Evolutionary conservation across 2,329 filamentous ascomycete species (phyloP), one percentile per base, ranked within the genome.

Genomic region (Claviceps sp.): DNA sequence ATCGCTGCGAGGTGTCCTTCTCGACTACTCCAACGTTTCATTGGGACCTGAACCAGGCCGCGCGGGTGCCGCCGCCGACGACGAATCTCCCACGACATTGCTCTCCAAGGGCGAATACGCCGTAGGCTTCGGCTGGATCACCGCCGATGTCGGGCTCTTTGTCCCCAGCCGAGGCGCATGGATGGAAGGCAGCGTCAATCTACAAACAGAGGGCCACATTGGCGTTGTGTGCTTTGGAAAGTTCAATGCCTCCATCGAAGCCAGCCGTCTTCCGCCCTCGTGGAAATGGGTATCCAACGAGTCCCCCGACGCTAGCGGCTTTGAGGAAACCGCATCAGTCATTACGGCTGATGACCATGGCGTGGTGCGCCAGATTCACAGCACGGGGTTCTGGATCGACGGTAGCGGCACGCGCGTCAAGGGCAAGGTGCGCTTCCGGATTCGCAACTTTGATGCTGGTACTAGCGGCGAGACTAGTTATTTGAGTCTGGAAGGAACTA

Each of bases 191-290:
- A 83, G 77, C 58, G 78, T 96, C 52, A 93, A 91, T 61, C 74
- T 96, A 34, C 88, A 95, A 64, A 91, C 85, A 47, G 87, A 93
- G 59, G 89, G 88, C 6, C 89, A 96, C 63, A 76, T 98, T 6
- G 90, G 91, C 20, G 78, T 96, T 2, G 81, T 94, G 11, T 93
- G 89, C 65, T 90, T 89, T 70, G 91, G 91, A 66, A 81, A 89
- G 58, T 97, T 97, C 75, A 95, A 93, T 59, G 87, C 91, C 1
- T 88, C 85, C 44, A 87, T 98, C 54, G 85, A 91, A 60, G 76
- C 84, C 22, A 79, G 79, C 55, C 76, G 87, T 38, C 72, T 98
- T 16, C 93, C 93, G 0, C 67, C 71, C 14, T 77, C 78, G 24
- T 98, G 91, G 93, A 81, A 73, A 55, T 97, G 89, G 85, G 75